Evolutionary conservation across 306 rosid species (phyloP), one percentile per base, ranked within the genome.

Genomic region (Dryas octopetala): DNA sequence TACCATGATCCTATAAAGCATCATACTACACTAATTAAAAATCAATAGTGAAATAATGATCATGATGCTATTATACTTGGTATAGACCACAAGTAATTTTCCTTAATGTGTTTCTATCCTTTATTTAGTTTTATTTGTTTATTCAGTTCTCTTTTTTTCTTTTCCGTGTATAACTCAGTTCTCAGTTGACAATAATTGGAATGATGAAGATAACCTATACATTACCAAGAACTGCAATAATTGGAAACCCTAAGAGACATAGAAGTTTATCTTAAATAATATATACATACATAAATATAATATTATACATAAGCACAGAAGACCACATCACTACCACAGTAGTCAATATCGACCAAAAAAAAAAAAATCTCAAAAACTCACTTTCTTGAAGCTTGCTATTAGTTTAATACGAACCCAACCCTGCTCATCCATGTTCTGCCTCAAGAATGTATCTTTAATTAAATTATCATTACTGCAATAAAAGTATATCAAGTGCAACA

Each of bases 401-500:
- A 90, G 76, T 60, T 73, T 80, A 78, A 92, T 76, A 41, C 83
- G 88, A 87, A 95, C 97, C 96, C 96, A 92, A 59, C 98, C 98
- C 74, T 87, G 89, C 69, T 84, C 90, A 81, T 95, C 95, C 99
- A 92, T 92, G 70, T 87, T 86, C 85, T 74, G 73, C 87, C 99
- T 82, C 89, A 95, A 86, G 87, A 62, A 95, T 70, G 72, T 81
- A 79, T 95, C 99, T 76, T 79, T 91, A 74, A 92, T 62, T 81
- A 95, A 84, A 83, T 95, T 95, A 45, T 85, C 90, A 82, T 71
- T 68, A 76, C 97, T 95, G 97, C 93, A 90, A 73, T 66, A 76
- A 54, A 82, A 23, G 75, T 81, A 81, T 46, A 62, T 15, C 50
- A 73, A 59, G 62, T 48, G 68, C 26, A 68, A 49, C 50, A 15